Evolutionary conservation across 768 basidiomycete genomes (phyloP).

Genomic region (Pulveroboletus sp.): DNA sequence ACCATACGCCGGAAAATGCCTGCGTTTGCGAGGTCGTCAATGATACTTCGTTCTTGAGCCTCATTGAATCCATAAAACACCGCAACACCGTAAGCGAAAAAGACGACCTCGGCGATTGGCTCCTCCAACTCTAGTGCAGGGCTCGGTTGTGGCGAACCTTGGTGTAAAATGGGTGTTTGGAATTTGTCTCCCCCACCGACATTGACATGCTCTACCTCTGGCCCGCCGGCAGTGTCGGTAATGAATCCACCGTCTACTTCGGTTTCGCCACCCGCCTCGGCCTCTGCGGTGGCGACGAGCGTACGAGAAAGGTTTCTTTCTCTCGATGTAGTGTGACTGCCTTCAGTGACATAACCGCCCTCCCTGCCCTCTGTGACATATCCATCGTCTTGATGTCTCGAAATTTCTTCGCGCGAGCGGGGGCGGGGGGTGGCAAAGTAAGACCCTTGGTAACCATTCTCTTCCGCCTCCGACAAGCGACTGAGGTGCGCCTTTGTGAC

Average conservation of each 20-base stretch:
- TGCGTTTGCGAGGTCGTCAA: conserved; percentile 78
- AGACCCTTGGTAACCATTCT: conserved; percentile 81
- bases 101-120: conserved; percentile 67
- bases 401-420: conserved; percentile 15
- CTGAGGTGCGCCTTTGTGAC: conserved; percentile 56
- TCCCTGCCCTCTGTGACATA: conserved; percentile 34
- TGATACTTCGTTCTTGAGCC: conserved; percentile 69
- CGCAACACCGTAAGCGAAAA: conserved; percentile 84
- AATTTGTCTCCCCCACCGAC: neutral
- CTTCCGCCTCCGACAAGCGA: conserved; percentile 81
- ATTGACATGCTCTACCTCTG: conserved; percentile 11
- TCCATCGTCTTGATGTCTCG: conserved; percentile 17
- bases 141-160: neutral
- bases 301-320: conserved; percentile 1
- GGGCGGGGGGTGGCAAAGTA: conserved; percentile 52
- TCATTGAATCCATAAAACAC: conserved; percentile 90
- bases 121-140: conserved; percentile 25
- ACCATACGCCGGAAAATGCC: conserved; percentile 61
- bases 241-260: conserved; percentile 11
- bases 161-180: conserved; percentile 4
- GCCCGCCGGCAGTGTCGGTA: conserved; percentile 12
- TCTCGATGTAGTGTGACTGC: conserved; percentile 11
- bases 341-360: conserved; percentile 56
- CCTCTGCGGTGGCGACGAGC: conserved; percentile 1
- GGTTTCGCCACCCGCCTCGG: conserved; percentile 5